Conservation (phyloP, 2,329 filamentous ascomycete genomes). For the Sporothrix globosa region DNA sequence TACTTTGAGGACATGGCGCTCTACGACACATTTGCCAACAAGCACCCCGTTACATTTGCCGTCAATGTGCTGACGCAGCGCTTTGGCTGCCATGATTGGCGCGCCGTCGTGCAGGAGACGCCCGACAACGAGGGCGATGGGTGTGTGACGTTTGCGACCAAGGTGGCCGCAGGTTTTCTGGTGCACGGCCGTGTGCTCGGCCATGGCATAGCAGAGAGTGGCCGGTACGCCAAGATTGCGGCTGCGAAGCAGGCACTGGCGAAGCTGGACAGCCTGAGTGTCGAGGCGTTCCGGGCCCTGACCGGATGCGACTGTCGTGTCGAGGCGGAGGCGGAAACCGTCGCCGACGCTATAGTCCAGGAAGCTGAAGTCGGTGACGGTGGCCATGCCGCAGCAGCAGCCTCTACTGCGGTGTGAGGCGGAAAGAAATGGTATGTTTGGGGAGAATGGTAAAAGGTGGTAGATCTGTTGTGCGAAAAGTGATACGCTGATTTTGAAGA, state of each 20-base stretch:
- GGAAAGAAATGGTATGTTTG: background rate
- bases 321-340: constrained; percentile 25
- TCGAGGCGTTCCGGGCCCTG: constrained; percentile 61
- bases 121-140: constrained; percentile 45
- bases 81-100: constrained; percentile 66
- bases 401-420: background rate
- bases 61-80: constrained; percentile 64
- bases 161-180: constrained; percentile 71
- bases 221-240: constrained; percentile 71
- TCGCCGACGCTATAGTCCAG: constrained; percentile 17
- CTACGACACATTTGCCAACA: constrained; percentile 85
- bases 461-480: background rate
- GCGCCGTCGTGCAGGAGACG: constrained; percentile 58
- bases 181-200: constrained; percentile 73
- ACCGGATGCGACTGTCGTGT: constrained; percentile 68
- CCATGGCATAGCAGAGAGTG: constrained; percentile 63
- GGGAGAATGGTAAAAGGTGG: background rate
- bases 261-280: constrained; percentile 49
- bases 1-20: constrained; percentile 85
- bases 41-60: constrained; percentile 79
- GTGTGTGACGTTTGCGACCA: constrained; percentile 37
- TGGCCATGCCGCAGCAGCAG: background rate
- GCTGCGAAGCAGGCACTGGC: constrained; percentile 64
- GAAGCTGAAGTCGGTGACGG: background rate
- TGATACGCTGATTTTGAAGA: background rate